Conservation (phyloP, 192 early-diverging fungal species). For the Martensiomyces pterosporus region DNA sequence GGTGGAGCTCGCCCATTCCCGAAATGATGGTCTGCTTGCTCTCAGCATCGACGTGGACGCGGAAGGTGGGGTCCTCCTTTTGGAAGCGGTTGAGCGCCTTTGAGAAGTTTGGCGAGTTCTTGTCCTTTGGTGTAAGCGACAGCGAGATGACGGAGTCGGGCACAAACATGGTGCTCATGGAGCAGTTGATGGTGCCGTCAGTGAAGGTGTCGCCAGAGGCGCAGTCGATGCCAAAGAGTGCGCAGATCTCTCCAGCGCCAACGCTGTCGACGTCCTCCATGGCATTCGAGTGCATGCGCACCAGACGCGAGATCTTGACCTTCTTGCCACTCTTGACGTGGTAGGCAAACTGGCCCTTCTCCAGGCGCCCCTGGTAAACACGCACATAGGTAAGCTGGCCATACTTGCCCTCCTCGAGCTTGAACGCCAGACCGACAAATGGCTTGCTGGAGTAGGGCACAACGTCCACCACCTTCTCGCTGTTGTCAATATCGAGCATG, state of each 20-base stretch:
- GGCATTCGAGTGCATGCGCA: slow-evolving; percentile 97
- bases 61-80: slow-evolving; percentile 82
- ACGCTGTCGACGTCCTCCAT: slow-evolving; percentile 96
- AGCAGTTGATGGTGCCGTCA: slow-evolving; percentile 72
- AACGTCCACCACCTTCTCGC: slow-evolving; percentile 59
- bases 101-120: slow-evolving; percentile 70
- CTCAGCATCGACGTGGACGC: slow-evolving; percentile 72
- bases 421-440: slow-evolving; percentile 84
- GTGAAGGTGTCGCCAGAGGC: slow-evolving; percentile 97
- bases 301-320: slow-evolving; percentile 92
- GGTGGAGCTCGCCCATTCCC: slow-evolving; percentile 85
- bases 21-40: slow-evolving; percentile 86
- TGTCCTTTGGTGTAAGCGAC: slow-evolving; percentile 85
- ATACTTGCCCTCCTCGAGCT: slow-evolving; percentile 90
- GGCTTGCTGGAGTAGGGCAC: slow-evolving; percentile 63
- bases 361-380: slow-evolving; percentile 90
- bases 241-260: slow-evolving; percentile 95
- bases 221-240: slow-evolving; percentile 96
- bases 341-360: slow-evolving; percentile 80
- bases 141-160: slow-evolving; percentile 96
- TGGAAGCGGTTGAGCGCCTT: slow-evolving; percentile 77
- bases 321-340: slow-evolving; percentile 89
- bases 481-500: slow-evolving; percentile 65
- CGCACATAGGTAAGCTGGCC: slow-evolving; percentile 97
- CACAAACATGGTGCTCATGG: slow-evolving; percentile 98